Percentiles rank a stretch among this genome's conserved stretches.
These are phyloP conservation scores for Diaporthe destruens DNA, from an alignment of 2,329 filamentous ascomycete species.

Conservation along the genomic window DNA sequence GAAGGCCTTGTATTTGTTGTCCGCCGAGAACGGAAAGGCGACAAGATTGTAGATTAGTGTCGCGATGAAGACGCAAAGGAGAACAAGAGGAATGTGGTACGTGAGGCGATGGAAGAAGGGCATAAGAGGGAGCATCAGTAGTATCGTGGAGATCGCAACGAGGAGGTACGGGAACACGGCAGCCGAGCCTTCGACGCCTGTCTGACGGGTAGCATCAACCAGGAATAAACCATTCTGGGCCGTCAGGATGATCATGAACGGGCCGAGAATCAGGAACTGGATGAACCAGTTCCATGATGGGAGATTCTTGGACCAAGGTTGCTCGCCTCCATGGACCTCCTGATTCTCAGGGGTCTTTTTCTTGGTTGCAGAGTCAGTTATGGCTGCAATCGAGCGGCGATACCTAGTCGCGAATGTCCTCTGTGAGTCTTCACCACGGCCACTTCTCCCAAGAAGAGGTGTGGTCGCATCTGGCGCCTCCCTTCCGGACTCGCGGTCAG, in stretches of 20 bases:
- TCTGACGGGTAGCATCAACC: constrained; percentile 81
- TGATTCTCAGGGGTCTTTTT: constrained; percentile 44
- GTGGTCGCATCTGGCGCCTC: constrained; percentile 64
- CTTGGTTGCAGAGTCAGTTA: constrained; percentile 45
- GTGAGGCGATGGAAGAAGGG: constrained; percentile 91
- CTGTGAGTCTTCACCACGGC: constrained; percentile 50
- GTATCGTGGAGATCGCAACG: constrained; percentile 74
- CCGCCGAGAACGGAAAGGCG: constrained; percentile 88
- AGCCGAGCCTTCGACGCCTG: constrained; percentile 84
- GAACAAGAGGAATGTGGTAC: constrained; percentile 82
- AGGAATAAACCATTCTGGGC: constrained; percentile 82
- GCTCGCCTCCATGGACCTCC: constrained; percentile 76
- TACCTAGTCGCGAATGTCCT: constrained; percentile 70
- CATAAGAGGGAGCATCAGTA: constrained; percentile 80
- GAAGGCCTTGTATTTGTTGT: constrained; percentile 85
- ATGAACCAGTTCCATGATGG: constrained; percentile 89
- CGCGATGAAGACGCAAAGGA: constrained; percentile 78
- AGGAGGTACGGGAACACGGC: constrained; percentile 78
- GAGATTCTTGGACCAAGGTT: constrained; percentile 84
- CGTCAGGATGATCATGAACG: constrained; percentile 81
- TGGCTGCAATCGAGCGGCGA: constrained; percentile 59
- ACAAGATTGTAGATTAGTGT: constrained; percentile 88
- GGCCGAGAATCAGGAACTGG: constrained; percentile 84
- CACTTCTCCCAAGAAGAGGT: constrained; percentile 56
- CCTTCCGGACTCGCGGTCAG: constrained; percentile 50